Evolutionary conservation across 78 protist species (phyloP).

Genomic region (Dictyostelium discoideum): DNA sequence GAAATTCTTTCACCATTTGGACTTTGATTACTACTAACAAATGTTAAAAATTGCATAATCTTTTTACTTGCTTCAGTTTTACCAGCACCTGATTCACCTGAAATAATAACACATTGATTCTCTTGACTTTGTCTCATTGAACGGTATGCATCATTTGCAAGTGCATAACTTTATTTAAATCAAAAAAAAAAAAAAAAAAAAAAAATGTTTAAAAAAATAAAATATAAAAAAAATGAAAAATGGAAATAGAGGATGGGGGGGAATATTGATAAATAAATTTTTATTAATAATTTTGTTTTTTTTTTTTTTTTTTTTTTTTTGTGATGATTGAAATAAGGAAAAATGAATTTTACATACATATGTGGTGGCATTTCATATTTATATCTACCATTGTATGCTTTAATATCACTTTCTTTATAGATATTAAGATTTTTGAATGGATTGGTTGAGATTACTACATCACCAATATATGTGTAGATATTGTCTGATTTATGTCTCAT

Average conservation of each 20-base stretch:
- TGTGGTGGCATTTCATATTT: slow-evolving; percentile 83
- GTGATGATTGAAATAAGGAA: not conserved
- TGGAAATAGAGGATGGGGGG: not conserved
- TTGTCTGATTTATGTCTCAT: slow-evolving; percentile 69
- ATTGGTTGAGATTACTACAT: slow-evolving; percentile 92
- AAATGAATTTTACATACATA: slow-evolving; percentile 4
- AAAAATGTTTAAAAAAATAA: too few species aligned
- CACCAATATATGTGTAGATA: slow-evolving; percentile 91
- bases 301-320: not conserved
- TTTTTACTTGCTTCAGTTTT: slow-evolving; percentile 82
- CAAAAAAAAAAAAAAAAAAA: not conserved
- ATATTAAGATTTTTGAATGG: slow-evolving; percentile 88
- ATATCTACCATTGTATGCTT: slow-evolving; percentile 50
- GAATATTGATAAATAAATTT: too few species aligned
- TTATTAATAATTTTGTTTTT: not conserved
- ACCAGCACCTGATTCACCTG: slow-evolving; percentile 92
- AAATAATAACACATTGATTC: slow-evolving; percentile 92
- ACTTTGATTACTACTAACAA: slow-evolving; percentile 59
- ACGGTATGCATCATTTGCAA: slow-evolving; percentile 89
- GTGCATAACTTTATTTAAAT: slow-evolving; percentile 77
- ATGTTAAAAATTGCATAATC: slow-evolving; percentile 95
- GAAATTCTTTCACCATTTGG: slow-evolving; percentile 78
- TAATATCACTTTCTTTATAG: slow-evolving; percentile 52
- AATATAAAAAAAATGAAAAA: too few species aligned
- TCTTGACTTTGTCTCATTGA: slow-evolving; percentile 64